A percentile compares a stretch with the other conserved stretches of the same genome.
These are phyloP conservation scores for Exophiala xenobiotica DNA, from an alignment of 2,329 filamentous ascomycete genomes.

Conservation along the genomic window DNA sequence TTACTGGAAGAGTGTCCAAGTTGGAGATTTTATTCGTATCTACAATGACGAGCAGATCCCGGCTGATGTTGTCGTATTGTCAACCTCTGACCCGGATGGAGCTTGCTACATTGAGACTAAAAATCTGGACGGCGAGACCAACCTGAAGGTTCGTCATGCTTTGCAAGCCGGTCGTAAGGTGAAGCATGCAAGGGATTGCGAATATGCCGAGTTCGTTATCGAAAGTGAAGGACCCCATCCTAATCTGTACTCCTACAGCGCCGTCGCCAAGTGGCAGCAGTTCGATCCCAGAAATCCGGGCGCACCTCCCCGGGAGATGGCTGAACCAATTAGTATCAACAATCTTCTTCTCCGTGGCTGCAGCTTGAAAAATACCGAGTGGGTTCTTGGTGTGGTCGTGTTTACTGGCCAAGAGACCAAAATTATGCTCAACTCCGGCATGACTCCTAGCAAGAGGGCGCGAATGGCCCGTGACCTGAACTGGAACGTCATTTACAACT, in stretches of 20 bases:
- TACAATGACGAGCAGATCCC: constrained; percentile 96
- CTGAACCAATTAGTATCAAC: constrained; percentile 90
- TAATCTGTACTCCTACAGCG: constrained; percentile 94
- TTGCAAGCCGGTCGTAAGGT: constrained; percentile 79
- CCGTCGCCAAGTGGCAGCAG: constrained; percentile 83
- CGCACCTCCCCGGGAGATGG: constrained; percentile 70
- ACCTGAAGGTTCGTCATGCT: constrained; percentile 90
- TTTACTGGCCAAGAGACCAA: constrained; percentile 97
- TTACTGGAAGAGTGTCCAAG: constrained; percentile 90
- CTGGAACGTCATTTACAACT: constrained; percentile 97
- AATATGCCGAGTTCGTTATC: constrained; percentile 79
- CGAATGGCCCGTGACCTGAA: constrained; percentile 91
- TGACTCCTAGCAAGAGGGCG: constrained; percentile 90
- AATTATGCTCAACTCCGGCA: constrained; percentile 98
- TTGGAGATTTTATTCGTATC: constrained; percentile 93
- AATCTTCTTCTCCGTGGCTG: constrained; percentile 92
- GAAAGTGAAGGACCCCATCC: constrained; percentile 90
- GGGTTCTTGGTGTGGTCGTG: constrained; percentile 86
- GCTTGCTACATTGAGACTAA: constrained; percentile 98
- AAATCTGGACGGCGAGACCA: constrained; percentile 96
- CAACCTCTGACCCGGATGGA: constrained; percentile 90
- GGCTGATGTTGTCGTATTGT: constrained; percentile 86
- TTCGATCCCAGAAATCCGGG: constrained; percentile 62
- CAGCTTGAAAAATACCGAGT: constrained; percentile 92
- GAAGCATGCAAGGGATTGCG: constrained; percentile 88